Evolutionary conservation across 331 rosid genomes (phyloP), one percentile per base, ranked within the genome.

Genomic region (Acacia pycnantha): DNA sequence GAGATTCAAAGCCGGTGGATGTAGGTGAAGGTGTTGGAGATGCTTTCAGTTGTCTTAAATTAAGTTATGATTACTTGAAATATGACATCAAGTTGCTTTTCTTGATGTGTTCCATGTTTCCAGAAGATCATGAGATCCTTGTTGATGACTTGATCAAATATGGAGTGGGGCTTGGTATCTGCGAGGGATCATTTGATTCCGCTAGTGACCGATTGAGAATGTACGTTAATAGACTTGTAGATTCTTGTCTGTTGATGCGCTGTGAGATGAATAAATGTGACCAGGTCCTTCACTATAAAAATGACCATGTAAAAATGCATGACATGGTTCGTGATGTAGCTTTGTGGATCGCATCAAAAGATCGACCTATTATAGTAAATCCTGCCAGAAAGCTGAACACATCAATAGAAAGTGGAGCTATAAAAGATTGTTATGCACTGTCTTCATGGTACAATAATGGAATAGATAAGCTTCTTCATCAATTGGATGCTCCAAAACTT

Each of bases 71-170:
- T 18, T 44, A 58, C 31, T 41, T 79, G 56, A 79, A 43, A 44
- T n/a, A 66, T 11, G 44, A 40, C 4, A 54, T 29, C 19, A 43
- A 13, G 13, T 71, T 43, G 43, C 22, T 58, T 2, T 70, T 79
- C 44, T 29, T 79, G 59, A 35, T 70, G 11, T 79, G 83, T 47
- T 47, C 65, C 9, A 48, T 78, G 24, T 78, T 78, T 78, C 74
- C 81, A 21, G 74, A 78, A 78, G 81, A 78, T 78, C 64, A 78
- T n/a, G 51, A 46, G 26, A 65, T 78, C 74, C 21, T 5, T 48
- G 40, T 78, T 31, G 81, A 78, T 33, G 81, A 78, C 31, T 33
- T 78, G 51, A 5, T 77, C 48, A 46, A 69, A 46, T 44, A 43
- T 19, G 72, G 73, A 46, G 61, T 43, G 19, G 81, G 73, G 24